Base-by-base conservation (phyloP, 2,329 filamentous ascomycete genomes). In the Claviceps africana region DNA sequence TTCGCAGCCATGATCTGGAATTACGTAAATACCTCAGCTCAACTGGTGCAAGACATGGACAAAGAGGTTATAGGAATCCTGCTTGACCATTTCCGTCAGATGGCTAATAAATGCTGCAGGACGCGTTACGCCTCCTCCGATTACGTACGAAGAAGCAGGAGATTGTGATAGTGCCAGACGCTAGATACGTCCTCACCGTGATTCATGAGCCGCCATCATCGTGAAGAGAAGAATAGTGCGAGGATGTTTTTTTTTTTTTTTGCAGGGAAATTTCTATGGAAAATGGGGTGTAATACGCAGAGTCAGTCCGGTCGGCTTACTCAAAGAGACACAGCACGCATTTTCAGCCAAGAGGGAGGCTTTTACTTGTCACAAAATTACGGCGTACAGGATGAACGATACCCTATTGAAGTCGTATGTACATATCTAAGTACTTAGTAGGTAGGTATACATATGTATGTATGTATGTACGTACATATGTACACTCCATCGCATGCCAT, bases 131-230 rank as follows among this genome's bases (percentile, higher is more conserved):
- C 68, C 72, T 93, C 47, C 67, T 93, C 50, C 76, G 86, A 56
- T 64, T 94, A 57, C 78, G 88, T 57, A 91, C 86, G n/a, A 88
- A 83, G 72, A 89, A 86, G 66, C 85, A 89, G 60, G 88, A 94
- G 66, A 70, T 93, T 56, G 84, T 93, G 54, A 87, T 93, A 61
- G 84, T 91, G 21, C 86, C 86, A 65, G 87, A 91, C 65, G 63
- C 78, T 42, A 89, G 87, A 62, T 94, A 86, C 67, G 72, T 93
- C 47, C 75, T 91, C 39, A 80, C 90, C 51, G 83, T 89, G 39
- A 78, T 91, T 52, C 86, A 91, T 68, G 86, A 90, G 64, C 88
- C 86, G n/a, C 83, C 85, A 40, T 77, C 81, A 9, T 82, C 81
- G 61, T 86, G 67, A 66, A 55, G 31, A 35, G 35, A 50, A 44